Evolutionary conservation across 179 eudicot genomes (phyloP).

Genomic region (Camellia oleifera): DNA sequence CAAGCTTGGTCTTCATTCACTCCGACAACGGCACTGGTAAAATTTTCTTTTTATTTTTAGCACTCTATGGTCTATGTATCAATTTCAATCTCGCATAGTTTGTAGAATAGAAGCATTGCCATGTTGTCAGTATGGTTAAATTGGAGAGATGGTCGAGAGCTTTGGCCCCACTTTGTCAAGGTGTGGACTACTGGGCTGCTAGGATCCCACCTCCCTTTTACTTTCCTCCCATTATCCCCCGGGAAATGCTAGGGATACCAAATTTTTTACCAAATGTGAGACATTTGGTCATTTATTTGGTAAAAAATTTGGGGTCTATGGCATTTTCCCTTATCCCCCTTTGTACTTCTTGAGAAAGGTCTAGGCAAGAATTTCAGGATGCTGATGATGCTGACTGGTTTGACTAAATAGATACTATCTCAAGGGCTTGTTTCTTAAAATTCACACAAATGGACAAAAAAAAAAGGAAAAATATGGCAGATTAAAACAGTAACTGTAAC

Average conservation of each 20-base stretch:
- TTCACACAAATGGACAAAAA: background rate
- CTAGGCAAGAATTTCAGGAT: background rate
- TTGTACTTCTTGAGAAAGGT: background rate
- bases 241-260: too few species aligned
- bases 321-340: background rate
- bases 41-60: background rate
- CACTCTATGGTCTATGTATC: background rate
- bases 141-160: background rate
- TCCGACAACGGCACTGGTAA: slow-evolving; percentile 27
- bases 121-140: background rate
- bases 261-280: too few species aligned
- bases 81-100: background rate
- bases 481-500: background rate
- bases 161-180: background rate
- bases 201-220: too few species aligned
- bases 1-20: slow-evolving; percentile 26
- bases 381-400: background rate
- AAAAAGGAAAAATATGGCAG: background rate
- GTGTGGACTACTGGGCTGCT: background rate
- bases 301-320: too few species aligned
- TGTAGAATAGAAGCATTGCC: background rate
- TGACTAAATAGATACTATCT: too few species aligned
- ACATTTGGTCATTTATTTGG: too few species aligned
- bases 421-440: background rate
- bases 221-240: background rate